Evolutionary conservation across 2,329 filamentous ascomycete genomes (phyloP).

Genomic region (Didymella lethalis): DNA sequence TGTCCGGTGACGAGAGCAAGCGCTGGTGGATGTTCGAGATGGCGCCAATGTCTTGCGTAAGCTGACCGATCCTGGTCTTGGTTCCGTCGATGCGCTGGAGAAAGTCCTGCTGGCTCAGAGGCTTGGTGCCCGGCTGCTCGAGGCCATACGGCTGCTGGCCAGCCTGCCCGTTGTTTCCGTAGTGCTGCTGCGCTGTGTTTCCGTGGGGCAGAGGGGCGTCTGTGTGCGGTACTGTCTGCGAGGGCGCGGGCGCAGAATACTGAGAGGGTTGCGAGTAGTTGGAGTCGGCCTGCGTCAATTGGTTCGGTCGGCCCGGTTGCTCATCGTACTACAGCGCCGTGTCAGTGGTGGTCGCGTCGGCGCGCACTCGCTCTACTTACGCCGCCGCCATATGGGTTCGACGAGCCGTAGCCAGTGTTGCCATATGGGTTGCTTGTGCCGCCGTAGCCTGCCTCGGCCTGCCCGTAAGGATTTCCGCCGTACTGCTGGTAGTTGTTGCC

Average conservation of each 20-base stretch:
- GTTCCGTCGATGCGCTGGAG: slow-evolving; percentile 71
- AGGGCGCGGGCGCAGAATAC: slow-evolving; percentile 40
- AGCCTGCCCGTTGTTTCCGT: slow-evolving; percentile 33
- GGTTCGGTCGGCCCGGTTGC: slow-evolving; percentile 37
- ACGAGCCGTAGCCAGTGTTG: slow-evolving; percentile 41
- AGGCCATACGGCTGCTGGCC: slow-evolving; percentile 34
- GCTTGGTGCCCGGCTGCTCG: slow-evolving; percentile 62
- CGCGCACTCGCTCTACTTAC: slow-evolving; percentile 30
- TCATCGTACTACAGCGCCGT: slow-evolving; percentile 33
- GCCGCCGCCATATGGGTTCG: slow-evolving; percentile 42
- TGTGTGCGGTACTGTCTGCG: slow-evolving; percentile 37
- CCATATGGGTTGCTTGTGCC: slow-evolving; percentile 51
- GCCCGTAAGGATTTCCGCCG: slow-evolving; percentile 68
- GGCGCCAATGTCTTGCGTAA: slow-evolving; percentile 71
- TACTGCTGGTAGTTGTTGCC: slow-evolving; percentile 62
- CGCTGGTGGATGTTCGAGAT: slow-evolving; percentile 77
- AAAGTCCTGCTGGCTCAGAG: slow-evolving; percentile 71
- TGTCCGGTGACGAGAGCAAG: slow-evolving; percentile 71
- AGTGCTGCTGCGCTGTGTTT: slow-evolving; percentile 54
- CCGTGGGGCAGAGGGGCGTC: slow-evolving; percentile 25
- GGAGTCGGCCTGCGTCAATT: slow-evolving; percentile 44
- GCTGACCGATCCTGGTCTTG: slow-evolving; percentile 71
- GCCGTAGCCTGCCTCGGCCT: slow-evolving; percentile 46
- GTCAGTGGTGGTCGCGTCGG: slow-evolving; percentile 20
- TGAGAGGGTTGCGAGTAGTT: slow-evolving; percentile 52